Evolutionary conservation across 768 basidiomycete species (phyloP).

Genomic region (Amyloporia xantha): DNA sequence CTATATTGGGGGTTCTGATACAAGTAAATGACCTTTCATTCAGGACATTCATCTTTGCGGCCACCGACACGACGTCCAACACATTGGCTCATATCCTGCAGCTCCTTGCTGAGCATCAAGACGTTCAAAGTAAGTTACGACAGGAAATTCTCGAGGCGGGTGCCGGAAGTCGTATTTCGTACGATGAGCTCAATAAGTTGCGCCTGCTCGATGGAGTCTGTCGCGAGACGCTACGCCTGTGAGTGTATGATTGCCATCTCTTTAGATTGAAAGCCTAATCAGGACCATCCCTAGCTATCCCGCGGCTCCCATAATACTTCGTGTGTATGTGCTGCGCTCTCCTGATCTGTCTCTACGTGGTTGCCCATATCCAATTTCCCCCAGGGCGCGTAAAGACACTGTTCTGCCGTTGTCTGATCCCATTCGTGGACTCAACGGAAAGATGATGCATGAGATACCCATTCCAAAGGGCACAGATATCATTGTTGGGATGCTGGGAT

Average conservation of each 20-base stretch:
- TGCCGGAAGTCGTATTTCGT: conserved; percentile 11
- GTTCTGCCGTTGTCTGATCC: conserved; percentile 20
- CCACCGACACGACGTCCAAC: conserved; percentile 13
- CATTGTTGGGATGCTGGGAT: conserved; percentile 28
- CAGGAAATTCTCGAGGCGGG: conserved; percentile 4
- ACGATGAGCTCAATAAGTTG: conserved; percentile 20
- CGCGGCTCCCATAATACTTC: conserved; percentile 6
- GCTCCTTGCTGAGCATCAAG: conserved; percentile 8
- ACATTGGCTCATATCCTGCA: conserved; percentile 7
- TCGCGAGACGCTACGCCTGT: conserved; percentile 21
- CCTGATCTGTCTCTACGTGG: not conserved
- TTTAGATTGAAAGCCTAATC: not conserved
- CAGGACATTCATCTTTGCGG: conserved; percentile 12
- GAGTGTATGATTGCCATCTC: not conserved
- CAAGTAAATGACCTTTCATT: too few species aligned
- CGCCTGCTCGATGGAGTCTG: conserved; percentile 25
- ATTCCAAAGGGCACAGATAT: conserved; percentile 33
- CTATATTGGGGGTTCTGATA: too few species aligned
- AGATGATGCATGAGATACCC: conserved; percentile 14
- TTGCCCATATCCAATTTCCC: not conserved
- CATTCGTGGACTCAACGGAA: conserved; percentile 2
- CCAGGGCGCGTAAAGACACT: conserved; percentile 35
- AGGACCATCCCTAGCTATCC: conserved; percentile 5
- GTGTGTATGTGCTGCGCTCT: conserved; percentile 8
- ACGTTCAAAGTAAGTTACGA: conserved; percentile 11